phyloP scores from a whole-genome alignment of 169 alveolate species.

The Plasmodium coatneyi region DNA sequence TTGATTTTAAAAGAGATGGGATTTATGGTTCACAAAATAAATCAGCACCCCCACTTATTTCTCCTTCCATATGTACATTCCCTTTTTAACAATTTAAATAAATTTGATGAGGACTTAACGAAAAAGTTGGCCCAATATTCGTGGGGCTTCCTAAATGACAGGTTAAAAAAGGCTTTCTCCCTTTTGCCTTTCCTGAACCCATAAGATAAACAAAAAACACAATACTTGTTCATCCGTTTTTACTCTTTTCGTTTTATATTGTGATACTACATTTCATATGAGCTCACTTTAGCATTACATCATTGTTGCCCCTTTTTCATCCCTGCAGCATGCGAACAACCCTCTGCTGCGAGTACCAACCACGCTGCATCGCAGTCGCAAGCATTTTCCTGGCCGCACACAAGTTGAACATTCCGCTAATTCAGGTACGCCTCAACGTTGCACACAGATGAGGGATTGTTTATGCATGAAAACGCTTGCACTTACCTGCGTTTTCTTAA shows the following conservation, averaged over 20 bases:
- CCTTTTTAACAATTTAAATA: constrained; percentile 86
- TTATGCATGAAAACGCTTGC: neutral
- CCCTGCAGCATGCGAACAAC: constrained; percentile 83
- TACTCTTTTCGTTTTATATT: neutral
- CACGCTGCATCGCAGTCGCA: constrained; percentile 84
- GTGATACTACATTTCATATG: neutral
- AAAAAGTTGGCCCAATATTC: constrained; percentile 90
- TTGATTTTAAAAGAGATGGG: constrained; percentile 91
- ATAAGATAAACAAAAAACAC: neutral
- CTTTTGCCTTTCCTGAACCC: neutral
- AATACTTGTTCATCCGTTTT: neutral
- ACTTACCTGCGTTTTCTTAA: neutral
- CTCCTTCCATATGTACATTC: constrained; percentile 89
- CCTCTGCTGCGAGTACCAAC: constrained; percentile 84
- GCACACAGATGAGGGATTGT: neutral
- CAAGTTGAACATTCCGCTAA: constrained; percentile 78
- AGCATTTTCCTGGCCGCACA: constrained; percentile 83
- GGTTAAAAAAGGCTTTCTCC: constrained; percentile 76
- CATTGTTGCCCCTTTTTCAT: neutral
- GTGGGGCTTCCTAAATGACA: constrained; percentile 93
- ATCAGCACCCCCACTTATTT: constrained; percentile 87
- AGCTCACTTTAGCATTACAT: neutral
- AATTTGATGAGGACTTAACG: constrained; percentile 79
- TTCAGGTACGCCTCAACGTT: constrained; percentile 45
- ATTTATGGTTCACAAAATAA: constrained; percentile 83